These are phyloP conservation scores for Gloeopeniophorella convolvens DNA, from an alignment of 768 basidiomycete genomes.

Conservation along the genomic window DNA sequence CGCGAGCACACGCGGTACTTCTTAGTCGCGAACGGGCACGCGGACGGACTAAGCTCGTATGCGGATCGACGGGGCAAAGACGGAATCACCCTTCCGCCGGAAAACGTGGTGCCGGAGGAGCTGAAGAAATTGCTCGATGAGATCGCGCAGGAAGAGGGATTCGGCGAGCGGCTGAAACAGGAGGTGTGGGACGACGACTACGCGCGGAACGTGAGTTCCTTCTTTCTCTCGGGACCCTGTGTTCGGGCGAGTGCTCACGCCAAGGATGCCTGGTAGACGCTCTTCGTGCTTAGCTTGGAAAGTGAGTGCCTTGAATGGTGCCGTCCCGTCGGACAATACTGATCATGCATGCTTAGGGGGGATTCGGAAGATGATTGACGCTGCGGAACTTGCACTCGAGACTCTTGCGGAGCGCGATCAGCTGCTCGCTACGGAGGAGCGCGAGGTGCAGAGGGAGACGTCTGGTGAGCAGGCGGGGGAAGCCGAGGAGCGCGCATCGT, in stretches of 20 bases:
- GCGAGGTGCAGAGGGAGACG: background rate
- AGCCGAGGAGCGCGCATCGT: background rate
- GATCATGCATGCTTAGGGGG: conserved; percentile 25
- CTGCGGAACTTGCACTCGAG: conserved; percentile 30
- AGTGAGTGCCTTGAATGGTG: conserved; percentile 28
- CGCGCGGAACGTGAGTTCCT: conserved; percentile 34
- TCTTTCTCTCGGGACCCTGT: background rate
- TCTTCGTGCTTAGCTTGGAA: conserved; percentile 42
- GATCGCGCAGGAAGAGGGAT: conserved; percentile 29
- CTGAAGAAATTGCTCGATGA: conserved; percentile 38
- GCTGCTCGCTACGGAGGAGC: conserved; percentile 5
- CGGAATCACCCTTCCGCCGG: background rate
- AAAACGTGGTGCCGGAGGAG: conserved; percentile 20
- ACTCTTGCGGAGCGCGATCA: conserved; percentile 29
- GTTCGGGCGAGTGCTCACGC: background rate
- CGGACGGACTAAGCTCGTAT: conserved; percentile 9
- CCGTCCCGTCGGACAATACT: background rate
- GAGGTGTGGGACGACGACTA: conserved; percentile 40
- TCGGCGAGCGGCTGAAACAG: conserved; percentile 30
- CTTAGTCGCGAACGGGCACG: conserved; percentile 19
- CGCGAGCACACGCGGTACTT: conserved; percentile 37
- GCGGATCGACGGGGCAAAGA: background rate
- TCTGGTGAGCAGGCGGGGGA: background rate
- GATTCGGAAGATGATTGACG: conserved; percentile 27
- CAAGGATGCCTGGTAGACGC: conserved; percentile 26